Base-by-base conservation (phyloP, 805 yeast genomes). In the Hanseniaspora thailandica region DNA sequence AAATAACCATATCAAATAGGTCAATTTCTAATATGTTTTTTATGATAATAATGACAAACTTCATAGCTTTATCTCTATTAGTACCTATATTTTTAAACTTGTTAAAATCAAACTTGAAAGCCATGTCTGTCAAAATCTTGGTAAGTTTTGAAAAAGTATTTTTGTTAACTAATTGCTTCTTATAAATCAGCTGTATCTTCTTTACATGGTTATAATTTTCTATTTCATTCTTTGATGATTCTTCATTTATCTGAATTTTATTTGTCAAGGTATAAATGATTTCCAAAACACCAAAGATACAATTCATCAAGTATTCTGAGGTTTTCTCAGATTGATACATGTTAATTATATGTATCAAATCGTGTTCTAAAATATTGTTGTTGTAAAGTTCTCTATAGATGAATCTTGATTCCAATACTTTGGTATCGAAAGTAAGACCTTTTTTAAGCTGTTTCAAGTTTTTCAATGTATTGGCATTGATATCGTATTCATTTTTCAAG, bases 321-420 rank as follows among this genome's bases (percentile, higher is more conserved):
- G 55, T 59, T 61, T 45, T 61, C 62, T 34, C 53, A 52, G 41
- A 59, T 69, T 66, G 7, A 70, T 62, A 40, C 68, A 66, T 35
- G 65, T 64, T 35, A 67, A 93, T 64, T 23, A 93, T 87, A 9
- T 81, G 83, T 5, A 83, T 64, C 52, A 93, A 66, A 66, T 90
- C 97, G 59, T 78, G 80, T 1, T 71, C 63, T 5, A 90, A 82
- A 10, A 93, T 71, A 1, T 84, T 83, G 13, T 84, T 79, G 52
- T 85, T 90, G 5, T 87, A 84, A 57, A 94, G 82, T 0, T 96
- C 95, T 48, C 85, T 73, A 0, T 96, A 95, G 5, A 90, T 96
- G 56, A 83, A 87, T 73, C 80, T 82, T 15, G 81, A 72, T 51
- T 77, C 73, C 50, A 78, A 74, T 41, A 74, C 74, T 54, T 86